Conservation (phyloP, 2,329 filamentous ascomycete species). For the Trichoderma sp. region DNA sequence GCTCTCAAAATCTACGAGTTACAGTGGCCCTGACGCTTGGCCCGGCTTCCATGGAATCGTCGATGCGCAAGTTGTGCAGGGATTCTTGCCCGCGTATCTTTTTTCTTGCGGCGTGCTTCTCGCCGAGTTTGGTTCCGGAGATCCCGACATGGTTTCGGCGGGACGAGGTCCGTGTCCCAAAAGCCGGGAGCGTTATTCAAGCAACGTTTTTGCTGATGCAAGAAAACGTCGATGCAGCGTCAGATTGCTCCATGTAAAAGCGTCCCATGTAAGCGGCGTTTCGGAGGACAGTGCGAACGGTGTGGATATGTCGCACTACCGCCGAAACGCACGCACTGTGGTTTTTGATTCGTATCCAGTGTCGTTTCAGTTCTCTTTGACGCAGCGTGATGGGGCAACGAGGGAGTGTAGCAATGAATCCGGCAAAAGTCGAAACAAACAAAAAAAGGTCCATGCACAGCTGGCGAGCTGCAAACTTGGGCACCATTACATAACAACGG, state of each 20-base stretch:
- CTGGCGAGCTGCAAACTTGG: neutral
- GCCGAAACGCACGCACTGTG: neutral
- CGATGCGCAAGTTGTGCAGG: neutral
- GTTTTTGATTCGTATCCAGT: neutral
- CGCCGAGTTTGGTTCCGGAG: neutral
- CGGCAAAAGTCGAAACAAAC: neutral
- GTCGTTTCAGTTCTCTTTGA: neutral
- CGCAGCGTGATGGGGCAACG: neutral
- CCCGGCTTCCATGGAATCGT: conserved; percentile 9
- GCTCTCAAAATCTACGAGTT: neutral
- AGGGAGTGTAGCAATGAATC: conserved; percentile 15
- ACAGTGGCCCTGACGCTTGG: neutral
- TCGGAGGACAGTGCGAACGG: neutral
- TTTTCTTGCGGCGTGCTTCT: neutral
- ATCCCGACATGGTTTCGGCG: neutral
- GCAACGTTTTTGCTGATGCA: neutral
- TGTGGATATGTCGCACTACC: no score
- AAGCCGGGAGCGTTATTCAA: neutral
- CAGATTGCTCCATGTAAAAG: conserved; percentile 1
- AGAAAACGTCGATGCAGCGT: conserved; percentile 1
- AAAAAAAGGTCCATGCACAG: neutral
- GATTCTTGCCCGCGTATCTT: neutral
- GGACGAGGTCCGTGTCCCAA: neutral
- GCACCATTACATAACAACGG: conserved; percentile 9
- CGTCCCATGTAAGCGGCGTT: neutral